Evolutionary conservation across 2,329 filamentous ascomycete species (phyloP).

Genomic region (Pseudocercospora macadamiae): DNA sequence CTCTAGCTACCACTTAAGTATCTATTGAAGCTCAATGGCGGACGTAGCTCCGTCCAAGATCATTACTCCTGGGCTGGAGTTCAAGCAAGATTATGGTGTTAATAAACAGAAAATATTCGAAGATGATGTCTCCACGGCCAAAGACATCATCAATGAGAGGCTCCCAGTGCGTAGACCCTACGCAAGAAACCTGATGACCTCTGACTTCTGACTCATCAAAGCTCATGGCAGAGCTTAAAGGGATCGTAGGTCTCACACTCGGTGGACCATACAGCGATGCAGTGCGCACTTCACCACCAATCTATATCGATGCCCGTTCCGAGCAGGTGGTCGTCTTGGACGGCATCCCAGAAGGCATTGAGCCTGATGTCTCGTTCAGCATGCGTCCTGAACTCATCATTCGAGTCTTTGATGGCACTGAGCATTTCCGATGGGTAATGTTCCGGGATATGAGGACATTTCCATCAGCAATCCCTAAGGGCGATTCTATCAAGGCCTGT

Average conservation of each 20-base stretch:
- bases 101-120: no score
- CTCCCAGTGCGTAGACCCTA: no score
- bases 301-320: background rate
- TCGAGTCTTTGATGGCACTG: background rate
- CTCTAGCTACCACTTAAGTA: no score
- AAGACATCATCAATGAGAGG: no score
- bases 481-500: background rate
- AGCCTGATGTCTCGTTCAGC: background rate
- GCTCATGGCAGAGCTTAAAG: constrained; percentile 1
- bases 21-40: no score
- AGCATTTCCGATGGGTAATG: background rate
- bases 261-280: background rate
- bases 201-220: no score
- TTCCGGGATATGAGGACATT: background rate
- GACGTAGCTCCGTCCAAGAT: no score
- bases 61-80: no score
- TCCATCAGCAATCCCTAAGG: background rate
- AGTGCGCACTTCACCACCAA: background rate
- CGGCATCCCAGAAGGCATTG: background rate
- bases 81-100: no score
- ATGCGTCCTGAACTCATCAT: constrained; percentile 2
- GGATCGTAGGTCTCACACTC: background rate
- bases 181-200: no score
- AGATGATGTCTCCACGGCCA: no score
- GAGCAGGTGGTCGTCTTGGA: background rate